Evolutionary conservation across 2,329 filamentous ascomycete species (phyloP), one percentile per base, ranked within the genome.

Genomic region (Acephala macrosclerotiorum): DNA sequence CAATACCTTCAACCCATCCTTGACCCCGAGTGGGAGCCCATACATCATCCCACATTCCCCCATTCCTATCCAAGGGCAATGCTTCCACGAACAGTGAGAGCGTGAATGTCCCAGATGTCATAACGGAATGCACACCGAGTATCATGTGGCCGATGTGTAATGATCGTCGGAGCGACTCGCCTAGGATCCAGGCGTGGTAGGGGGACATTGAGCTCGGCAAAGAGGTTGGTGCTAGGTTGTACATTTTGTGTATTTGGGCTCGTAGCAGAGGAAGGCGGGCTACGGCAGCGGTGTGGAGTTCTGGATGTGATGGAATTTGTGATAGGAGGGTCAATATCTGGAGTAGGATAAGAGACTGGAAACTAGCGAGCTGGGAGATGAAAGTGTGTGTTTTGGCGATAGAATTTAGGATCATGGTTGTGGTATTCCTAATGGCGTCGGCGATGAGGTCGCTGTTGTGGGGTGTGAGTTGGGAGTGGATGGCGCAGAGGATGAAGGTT

Each of bases 51-150:
- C 47, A 51, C 47, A 51, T 51, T 18, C 47, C 25, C 2, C 12
- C 47, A 61, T 55, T 42, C 25, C 38, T 51, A 29, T 63, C 51
- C 22, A 63, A 14, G 22, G 60, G 49, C 25, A 63, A 25, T 18
- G 60, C 60, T 57, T 63, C 60, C 12, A 58, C 60, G 26, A 63
- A 63, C 3, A 56, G 22, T 1, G 36, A 47, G 20, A 58, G 60
- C 2, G 36, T 45, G 29, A 57, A 63, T 14, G 29, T 38, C 3
- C 60, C 60, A n/a, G 26, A 12, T 14, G 26, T 38, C 35, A 57
- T 14, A 6, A 57, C 53, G 35, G 53, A 57, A 36, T 57, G 29
- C 11, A 35, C 29, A 9, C 53, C 53, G 6, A 36, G 29, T 2
- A 36, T 57, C 53, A 57, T 57, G 29, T 57, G 53, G 4, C 26